Conservation (phyloP, 768 basidiomycete species). For the Cyathus striatus region DNA sequence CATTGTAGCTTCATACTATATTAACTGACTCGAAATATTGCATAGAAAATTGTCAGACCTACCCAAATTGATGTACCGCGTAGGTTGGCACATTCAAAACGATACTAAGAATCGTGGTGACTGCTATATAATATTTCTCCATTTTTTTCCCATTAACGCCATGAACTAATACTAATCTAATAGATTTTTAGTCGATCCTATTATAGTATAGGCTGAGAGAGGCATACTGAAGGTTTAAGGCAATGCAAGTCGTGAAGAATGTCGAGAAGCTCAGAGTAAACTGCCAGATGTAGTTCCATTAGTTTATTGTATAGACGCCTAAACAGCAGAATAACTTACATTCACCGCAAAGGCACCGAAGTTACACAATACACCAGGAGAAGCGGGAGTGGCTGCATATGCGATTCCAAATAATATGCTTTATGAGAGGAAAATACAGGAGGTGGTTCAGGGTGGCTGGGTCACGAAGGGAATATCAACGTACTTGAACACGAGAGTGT, state of each 20-base stretch:
- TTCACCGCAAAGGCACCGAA: conserved; percentile 16
- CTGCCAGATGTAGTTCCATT: conserved; percentile 4
- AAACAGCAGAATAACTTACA: too few species aligned
- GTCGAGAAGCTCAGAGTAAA: conserved; percentile 14
- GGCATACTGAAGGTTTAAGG: conserved; percentile 17
- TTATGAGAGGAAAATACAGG: not conserved
- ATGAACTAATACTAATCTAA: conserved; percentile 20
- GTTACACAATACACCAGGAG: conserved; percentile 8
- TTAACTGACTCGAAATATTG: too few species aligned
- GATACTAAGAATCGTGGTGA: conserved; percentile 9
- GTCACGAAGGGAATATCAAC: too few species aligned
- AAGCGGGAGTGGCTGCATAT: conserved; percentile 8
- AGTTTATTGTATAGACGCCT: not conserved
- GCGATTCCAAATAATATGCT: conserved; percentile 18
- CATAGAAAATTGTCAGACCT: too few species aligned
- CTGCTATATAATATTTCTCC: conserved; percentile 20
- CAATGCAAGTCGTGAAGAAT: conserved; percentile 17
- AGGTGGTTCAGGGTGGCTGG: not conserved
- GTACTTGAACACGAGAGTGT: conserved; percentile 14
- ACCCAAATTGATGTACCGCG: conserved; percentile 17
- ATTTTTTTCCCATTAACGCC: conserved; percentile 16
- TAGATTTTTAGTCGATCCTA: not conserved
- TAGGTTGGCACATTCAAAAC: conserved; percentile 12
- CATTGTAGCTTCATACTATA: conserved; percentile 14
- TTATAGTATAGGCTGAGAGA: not conserved